Percentiles rank a stretch among this genome's conserved stretches.
phyloP scores from a whole-genome alignment of 345 rosid species.

The Melaleuca alternifolia region DNA sequence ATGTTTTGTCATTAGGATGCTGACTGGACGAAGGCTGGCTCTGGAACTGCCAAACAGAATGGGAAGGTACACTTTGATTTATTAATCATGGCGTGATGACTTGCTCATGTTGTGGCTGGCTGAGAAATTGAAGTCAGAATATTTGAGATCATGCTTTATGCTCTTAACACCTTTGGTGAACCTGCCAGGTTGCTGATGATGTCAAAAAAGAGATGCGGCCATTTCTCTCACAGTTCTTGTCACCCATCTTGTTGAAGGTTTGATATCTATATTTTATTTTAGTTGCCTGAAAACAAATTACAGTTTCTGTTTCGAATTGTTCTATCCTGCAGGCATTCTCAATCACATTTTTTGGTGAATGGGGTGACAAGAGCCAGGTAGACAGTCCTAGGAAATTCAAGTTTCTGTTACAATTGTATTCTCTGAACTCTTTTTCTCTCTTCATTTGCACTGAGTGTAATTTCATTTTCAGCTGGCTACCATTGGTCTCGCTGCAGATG shows the following conservation, averaged over 20 bases:
- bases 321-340: conserved; percentile 70
- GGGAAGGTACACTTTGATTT: conserved; percentile 36
- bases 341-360: conserved; percentile 90
- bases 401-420: neutral
- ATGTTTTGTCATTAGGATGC: conserved; percentile 41
- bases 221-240: conserved; percentile 63
- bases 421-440: neutral
- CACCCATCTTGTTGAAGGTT: conserved; percentile 89
- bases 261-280: neutral
- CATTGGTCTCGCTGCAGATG: conserved; percentile 94
- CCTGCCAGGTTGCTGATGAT: conserved; percentile 50
- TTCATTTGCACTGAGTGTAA: neutral
- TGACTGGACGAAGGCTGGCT: conserved; percentile 48
- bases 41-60: conserved; percentile 29
- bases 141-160: neutral
- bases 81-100: neutral
- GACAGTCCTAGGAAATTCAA: neutral
- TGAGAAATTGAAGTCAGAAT: neutral
- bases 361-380: conserved; percentile 99
- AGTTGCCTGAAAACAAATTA: neutral
- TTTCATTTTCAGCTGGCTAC: conserved; percentile 67
- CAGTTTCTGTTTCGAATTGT: neutral
- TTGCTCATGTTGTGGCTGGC: neutral
- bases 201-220: conserved; percentile 58
- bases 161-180: neutral